Evolutionary conservation across 768 basidiomycete species (phyloP).

Genomic region (Calocera cornea): DNA sequence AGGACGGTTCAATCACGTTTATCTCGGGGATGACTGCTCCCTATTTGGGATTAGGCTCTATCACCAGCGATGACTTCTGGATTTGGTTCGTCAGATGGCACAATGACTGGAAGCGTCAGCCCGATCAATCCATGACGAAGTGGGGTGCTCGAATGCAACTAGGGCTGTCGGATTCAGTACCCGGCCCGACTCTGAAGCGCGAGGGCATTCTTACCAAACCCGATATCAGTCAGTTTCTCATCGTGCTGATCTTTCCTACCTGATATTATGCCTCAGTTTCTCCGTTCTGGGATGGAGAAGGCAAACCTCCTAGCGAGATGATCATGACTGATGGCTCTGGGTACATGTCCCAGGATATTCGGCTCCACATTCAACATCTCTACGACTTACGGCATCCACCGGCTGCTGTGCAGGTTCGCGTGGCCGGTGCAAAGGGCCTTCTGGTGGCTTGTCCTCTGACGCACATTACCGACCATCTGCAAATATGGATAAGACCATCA

Average conservation of each 20-base stretch:
- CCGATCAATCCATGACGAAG: background rate
- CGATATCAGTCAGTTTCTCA: background rate
- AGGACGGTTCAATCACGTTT: background rate
- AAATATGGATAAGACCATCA: background rate
- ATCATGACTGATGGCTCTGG: background rate
- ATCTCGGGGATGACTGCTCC: background rate
- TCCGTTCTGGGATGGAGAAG: background rate
- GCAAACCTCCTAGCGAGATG: background rate
- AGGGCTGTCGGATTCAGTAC: background rate
- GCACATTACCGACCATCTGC: background rate
- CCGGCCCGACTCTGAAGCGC: background rate
- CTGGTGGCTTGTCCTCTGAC: background rate
- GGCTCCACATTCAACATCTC: background rate
- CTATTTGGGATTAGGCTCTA: background rate
- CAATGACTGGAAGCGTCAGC: background rate
- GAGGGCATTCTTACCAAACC: background rate
- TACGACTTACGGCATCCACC: background rate
- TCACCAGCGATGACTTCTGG: background rate
- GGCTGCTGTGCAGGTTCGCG: background rate
- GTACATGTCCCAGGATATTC: background rate
- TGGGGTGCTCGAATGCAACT: background rate
- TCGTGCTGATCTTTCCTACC: background rate
- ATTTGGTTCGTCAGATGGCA: background rate
- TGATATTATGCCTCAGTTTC: background rate
- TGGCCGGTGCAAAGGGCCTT: background rate